phyloP scores from a whole-genome alignment of 345 rosid genomes.

The Ceriops tagal region DNA sequence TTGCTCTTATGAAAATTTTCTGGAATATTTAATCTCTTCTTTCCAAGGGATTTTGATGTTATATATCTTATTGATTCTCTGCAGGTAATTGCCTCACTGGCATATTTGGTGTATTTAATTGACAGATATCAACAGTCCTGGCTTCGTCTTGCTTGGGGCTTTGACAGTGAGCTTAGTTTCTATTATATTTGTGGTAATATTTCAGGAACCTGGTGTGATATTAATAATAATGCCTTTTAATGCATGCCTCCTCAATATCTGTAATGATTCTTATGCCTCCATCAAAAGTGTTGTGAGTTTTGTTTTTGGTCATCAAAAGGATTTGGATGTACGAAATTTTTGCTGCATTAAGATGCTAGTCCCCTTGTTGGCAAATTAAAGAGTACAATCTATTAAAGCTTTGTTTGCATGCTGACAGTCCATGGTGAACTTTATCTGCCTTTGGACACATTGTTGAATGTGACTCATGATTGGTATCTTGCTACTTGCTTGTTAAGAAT shows the following conservation, averaged over 20 bases:
- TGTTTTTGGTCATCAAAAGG: background rate
- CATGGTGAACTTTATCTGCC: too few relatives aligned
- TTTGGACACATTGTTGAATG: too few relatives aligned
- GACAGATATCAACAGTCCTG: slow-evolving; percentile 75
- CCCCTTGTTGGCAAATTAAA: too few relatives aligned
- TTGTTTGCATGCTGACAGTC: too few relatives aligned
- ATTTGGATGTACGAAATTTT: background rate
- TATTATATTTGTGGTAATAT: slow-evolving; percentile 93
- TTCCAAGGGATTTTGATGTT: background rate
- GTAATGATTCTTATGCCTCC: background rate
- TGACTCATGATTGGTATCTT: background rate
- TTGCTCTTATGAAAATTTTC: background rate
- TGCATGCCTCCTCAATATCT: background rate
- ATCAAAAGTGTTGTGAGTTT: background rate
- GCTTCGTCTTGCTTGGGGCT: slow-evolving; percentile 90
- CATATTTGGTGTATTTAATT: slow-evolving; percentile 76
- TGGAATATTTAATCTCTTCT: slow-evolving; percentile 4
- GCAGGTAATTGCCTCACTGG: slow-evolving; percentile 86
- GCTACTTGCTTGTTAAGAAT: background rate
- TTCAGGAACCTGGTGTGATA: slow-evolving; percentile 22
- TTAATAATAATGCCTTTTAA: background rate
- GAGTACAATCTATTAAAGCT: too few relatives aligned
- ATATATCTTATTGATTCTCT: slow-evolving; percentile 16
- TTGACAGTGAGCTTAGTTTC: slow-evolving; percentile 80
- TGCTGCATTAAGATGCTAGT: background rate